Base-by-base conservation (phyloP, 176 grass and related monocot species). In the Elymus sibiricus region DNA sequence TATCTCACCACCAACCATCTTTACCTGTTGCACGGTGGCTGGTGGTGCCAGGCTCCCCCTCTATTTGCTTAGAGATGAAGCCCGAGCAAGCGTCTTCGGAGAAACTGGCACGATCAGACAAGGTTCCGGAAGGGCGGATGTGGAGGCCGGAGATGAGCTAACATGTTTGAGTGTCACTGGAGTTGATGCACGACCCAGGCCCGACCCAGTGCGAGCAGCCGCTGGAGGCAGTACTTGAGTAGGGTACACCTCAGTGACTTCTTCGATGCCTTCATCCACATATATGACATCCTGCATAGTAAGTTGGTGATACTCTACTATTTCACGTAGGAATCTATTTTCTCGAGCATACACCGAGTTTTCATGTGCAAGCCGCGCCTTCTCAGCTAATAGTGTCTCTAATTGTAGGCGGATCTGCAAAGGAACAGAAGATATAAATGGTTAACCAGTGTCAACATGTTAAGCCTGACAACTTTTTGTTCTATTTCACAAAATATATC, bases 201-300 rank as follows among this genome's bases (percentile, higher is more conserved):
- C 76, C 5, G 60, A 72, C n/a, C 40, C 86, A 53, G 56, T 62
- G 62, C 86, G 77, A 66, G 79, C 9, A 63, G 78, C 27, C 7
- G 46, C 31, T 11, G 72, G 60, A 40, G 94, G 92, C 64, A 95
- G 53, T 62, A 92, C 80, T 80, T 95, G 90, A 29, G 88, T 91
- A 62, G 90, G 88, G 84, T 94, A 98, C 21, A 98, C 96, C 75
- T 98, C 96, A 5, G 88, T 87, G 64, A 98, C 92, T 82, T 98
- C 93, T 92, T 98, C 96, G 46, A 98, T 94, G 81, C 92, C 92
- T 92, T 98, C 96, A 19, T 98, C 93, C 22, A 98, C 92, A 68
- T 94, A 98, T 47, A 98, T 90, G 39, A 95, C 96, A 89, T 98
- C 93, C 70, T 95, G 96, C 93, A 98, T 98, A 25, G 96, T 98